A percentile compares a stretch with the other conserved stretches of the same genome.
phyloP scores from a whole-genome alignment of 169 alveolate species.

The Eimeria tenella region DNA sequence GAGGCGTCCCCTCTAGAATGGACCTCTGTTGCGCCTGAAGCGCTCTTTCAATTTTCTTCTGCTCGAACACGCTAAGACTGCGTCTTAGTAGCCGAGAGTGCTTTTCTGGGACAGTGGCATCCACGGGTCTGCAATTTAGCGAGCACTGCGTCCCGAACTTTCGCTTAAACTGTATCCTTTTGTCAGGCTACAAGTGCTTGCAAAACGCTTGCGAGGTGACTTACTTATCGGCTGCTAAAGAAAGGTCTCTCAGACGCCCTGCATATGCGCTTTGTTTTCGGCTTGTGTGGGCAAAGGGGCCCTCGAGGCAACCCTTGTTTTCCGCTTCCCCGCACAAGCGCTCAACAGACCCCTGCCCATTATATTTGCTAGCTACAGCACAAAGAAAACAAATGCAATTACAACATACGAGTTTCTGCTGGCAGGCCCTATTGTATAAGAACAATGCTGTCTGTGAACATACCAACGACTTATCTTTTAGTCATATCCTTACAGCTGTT shows the following conservation, averaged over 20 bases:
- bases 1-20: constrained; percentile 57
- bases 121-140: constrained; percentile 52
- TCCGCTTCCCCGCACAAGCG: not conserved
- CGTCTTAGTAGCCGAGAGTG: constrained; percentile 6
- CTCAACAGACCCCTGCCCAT: not conserved
- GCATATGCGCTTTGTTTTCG: not conserved
- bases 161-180: too few species aligned
- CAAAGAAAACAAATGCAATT: not conserved
- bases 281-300: not conserved
- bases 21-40: constrained; percentile 62
- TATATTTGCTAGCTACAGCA: constrained; percentile 8
- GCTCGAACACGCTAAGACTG: constrained; percentile 71
- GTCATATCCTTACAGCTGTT: too few species aligned
- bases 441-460: too few species aligned
- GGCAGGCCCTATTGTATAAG: not conserved
- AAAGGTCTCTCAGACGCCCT: not conserved
- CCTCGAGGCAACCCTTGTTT: not conserved
- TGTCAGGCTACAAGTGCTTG: too few species aligned
- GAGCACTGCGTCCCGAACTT: not conserved
- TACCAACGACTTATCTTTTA: too few species aligned
- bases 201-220: not conserved
- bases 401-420: not conserved
- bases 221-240: constrained; percentile 35
- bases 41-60: constrained; percentile 58
- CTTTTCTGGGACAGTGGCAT: not conserved